Percentiles rank a stretch among this genome's conserved stretches.
Conservation (phyloP, 1,284 basidiomycete species). For the Veloboletus limbatus region DNA sequence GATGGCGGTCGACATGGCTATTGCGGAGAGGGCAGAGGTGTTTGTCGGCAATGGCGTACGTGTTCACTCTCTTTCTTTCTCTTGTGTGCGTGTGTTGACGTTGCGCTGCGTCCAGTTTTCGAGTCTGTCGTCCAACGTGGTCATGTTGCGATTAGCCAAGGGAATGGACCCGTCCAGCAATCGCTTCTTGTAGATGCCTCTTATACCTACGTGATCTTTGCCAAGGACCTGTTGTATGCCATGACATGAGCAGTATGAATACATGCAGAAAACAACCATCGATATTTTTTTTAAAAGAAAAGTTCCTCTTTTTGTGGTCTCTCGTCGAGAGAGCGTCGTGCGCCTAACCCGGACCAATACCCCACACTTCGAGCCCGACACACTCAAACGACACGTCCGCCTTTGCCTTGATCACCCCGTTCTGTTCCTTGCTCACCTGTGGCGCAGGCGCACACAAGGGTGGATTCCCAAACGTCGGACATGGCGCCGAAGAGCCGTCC, state of each 20-base stretch:
- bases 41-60: constrained; percentile 69
- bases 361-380: constrained; percentile 87
- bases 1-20: constrained; percentile 68
- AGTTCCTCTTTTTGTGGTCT: too few species aligned
- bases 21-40: constrained; percentile 64
- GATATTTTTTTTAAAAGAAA: too few species aligned
- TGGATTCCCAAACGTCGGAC: constrained; percentile 88
- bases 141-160: constrained; percentile 52
- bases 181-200: constrained; percentile 44
- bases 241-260: too few species aligned
- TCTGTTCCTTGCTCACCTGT: neutral
- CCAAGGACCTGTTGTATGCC: too few species aligned
- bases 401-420: constrained; percentile 13
- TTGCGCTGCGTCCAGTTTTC: constrained; percentile 49
- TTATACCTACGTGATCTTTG: too few species aligned
- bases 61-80: constrained; percentile 4
- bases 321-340: too few species aligned
- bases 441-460: constrained; percentile 53
- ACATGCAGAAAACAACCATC: too few species aligned
- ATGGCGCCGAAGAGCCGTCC: constrained; percentile 80
- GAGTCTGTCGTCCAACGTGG: constrained; percentile 53
- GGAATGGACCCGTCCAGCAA: constrained; percentile 38
- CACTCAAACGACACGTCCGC: constrained; percentile 72
- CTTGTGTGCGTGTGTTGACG: neutral
- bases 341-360: constrained; percentile 47